phyloP scores from a whole-genome alignment of 2,329 filamentous ascomycete genomes.

The Tothia fuscella region DNA sequence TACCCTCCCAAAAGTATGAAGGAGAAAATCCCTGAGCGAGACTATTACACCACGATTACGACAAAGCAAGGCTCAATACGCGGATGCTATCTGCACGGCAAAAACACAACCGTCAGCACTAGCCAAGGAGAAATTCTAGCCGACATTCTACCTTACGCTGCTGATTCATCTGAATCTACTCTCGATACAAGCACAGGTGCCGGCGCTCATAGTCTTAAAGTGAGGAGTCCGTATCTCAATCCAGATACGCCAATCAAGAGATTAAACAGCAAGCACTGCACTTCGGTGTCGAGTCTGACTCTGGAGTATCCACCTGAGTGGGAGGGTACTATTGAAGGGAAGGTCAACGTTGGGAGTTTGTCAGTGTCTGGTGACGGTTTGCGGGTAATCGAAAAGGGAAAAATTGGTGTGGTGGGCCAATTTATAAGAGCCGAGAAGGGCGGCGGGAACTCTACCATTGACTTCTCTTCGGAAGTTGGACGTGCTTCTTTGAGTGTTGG shows the following conservation, averaged over 20 bases:
- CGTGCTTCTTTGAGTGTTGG: too few species aligned
- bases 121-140: background rate
- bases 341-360: background rate
- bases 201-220: background rate
- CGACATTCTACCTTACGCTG: background rate
- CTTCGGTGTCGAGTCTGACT: background rate
- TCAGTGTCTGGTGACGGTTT: background rate
- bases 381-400: background rate
- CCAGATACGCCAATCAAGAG: background rate
- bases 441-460: too few species aligned
- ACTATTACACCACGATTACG: background rate
- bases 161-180: background rate
- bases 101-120: background rate
- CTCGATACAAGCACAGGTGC: background rate
- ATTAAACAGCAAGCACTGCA: background rate
- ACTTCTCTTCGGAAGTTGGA: too few species aligned
- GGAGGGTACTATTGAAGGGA: background rate
- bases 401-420: too few species aligned
- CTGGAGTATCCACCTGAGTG: conserved; percentile 1
- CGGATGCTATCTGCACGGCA: background rate
- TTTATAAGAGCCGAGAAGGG: too few species aligned
- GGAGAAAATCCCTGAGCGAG: background rate
- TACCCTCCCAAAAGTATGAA: background rate
- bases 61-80: background rate
- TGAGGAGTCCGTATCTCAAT: background rate